Percentiles rank a stretch among this genome's conserved stretches.
These are phyloP conservation scores for Nitzschia palea DNA, from an alignment of 108 stramenopile genomes.

Conservation along the genomic window DNA sequence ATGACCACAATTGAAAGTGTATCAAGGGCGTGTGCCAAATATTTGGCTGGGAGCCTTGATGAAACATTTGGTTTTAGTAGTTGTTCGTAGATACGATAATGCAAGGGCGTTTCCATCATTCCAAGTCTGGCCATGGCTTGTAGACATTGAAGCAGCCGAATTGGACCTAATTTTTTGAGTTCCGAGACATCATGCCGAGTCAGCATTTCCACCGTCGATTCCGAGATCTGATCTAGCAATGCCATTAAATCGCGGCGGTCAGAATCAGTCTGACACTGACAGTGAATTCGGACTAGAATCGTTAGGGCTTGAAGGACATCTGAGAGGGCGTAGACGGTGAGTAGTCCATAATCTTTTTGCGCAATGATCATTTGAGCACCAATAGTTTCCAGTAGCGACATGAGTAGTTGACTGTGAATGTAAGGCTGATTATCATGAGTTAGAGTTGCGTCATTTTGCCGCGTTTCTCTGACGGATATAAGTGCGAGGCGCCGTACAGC, in stretches of 20 bases:
- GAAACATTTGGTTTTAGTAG: conserved; percentile 29
- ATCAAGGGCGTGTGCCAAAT: conserved; percentile 20
- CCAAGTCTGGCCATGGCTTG: conserved; percentile 28
- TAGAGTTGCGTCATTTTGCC: not conserved
- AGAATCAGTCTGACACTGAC: not conserved
- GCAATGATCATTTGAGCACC: conserved; percentile 15
- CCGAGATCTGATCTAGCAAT: conserved; percentile 10
- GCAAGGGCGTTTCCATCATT: conserved; percentile 1
- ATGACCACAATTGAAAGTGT: conserved; percentile 6
- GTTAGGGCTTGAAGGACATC: conserved; percentile 29
- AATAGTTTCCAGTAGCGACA: conserved; percentile 13
- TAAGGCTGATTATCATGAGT: too few relatives aligned
- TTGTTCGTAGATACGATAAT: conserved; percentile 18
- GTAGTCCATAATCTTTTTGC: not conserved
- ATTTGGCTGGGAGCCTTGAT: conserved; percentile 22
- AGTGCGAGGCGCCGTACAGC: conserved; percentile 18
- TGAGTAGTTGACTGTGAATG: conserved; percentile 1
- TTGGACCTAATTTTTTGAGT: conserved; percentile 14
- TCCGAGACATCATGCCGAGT: conserved; percentile 9
- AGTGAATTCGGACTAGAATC: not conserved
- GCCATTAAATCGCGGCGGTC: not conserved
- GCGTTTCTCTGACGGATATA: conserved; percentile 13
- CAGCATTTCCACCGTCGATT: conserved; percentile 19
- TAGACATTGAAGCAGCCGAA: conserved; percentile 25
- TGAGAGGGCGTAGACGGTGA: conserved; percentile 13